Evolutionary conservation across 31 red algal species (phyloP), one percentile per base, ranked within the genome.

Genomic region (Odonthalia washingtoniensis): DNA sequence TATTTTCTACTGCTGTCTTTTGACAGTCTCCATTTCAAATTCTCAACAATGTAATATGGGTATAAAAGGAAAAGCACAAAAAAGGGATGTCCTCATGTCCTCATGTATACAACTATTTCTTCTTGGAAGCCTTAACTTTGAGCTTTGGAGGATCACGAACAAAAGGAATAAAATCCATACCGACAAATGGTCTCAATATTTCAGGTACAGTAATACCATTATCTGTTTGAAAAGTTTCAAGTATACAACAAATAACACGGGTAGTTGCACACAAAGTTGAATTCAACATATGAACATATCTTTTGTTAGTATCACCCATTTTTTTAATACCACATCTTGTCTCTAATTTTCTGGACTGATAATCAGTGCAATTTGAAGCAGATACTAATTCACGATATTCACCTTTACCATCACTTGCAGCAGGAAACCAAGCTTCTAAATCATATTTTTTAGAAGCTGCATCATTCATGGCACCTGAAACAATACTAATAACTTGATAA

Each of bases 281-380:
- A 84, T 99, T 99, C 39, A 99, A 74, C 97, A 99, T 99, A 64
- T 99, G 97, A 81, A 99, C 97, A 65, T 92, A 99, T 53, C 79
- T 63, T 73, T 90, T 93, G 36, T 95, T 94, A 21, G 68, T 75
- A n/a, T 95, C 95, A 28, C 95, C 97, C 92, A 77, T 87, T 46
- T 99, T 99, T 44, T 99, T 97, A 44, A 74, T 69, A 12, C 94
- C 94, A 46, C 78, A 94, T 14, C 90, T 72, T 2, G 92, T 92
- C 46, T 90, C 89, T n/a, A 99, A 53, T 70, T 92, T 88, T 34
- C 97, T 70, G 52, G 97, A 83, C 84, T 99, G 97, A 65, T 89
- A 99, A 72, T 99, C 97, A 9, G 92, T 96, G 80, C 97, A 99
- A 78, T 99, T 99, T 21, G 95, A 97, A 76, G 92, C 94, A 3